These are phyloP conservation scores for Neurospora africana DNA, from an alignment of 495 filamentous ascomycete genomes.

Conservation along the genomic window DNA sequence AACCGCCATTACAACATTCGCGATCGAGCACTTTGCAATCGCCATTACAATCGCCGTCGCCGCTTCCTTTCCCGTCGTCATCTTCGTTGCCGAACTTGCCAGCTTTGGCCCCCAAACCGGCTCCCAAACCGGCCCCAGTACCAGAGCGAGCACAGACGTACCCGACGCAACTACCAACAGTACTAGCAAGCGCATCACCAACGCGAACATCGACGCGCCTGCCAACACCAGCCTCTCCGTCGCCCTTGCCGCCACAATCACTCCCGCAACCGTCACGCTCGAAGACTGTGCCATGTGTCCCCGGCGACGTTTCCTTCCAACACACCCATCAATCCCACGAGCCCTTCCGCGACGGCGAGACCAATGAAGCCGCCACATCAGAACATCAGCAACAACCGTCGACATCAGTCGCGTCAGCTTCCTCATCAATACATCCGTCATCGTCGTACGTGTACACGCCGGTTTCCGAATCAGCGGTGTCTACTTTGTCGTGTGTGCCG, in stretches of 20 bases:
- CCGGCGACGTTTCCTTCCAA: neutral
- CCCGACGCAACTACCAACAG: neutral
- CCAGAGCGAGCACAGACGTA: neutral
- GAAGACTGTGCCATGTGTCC: neutral
- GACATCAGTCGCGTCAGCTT: neutral
- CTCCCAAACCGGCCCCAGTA: neutral
- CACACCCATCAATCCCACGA: neutral
- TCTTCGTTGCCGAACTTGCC: neutral
- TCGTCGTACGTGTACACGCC: neutral
- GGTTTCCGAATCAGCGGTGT: neutral
- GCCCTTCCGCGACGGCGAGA: neutral
- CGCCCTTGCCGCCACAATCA: neutral
- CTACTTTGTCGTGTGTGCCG: neutral
- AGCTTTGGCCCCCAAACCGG: neutral
- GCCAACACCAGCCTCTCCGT: neutral
- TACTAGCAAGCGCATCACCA: neutral
- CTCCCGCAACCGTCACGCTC: neutral
- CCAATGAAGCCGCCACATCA: neutral
- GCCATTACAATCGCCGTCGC: neutral
- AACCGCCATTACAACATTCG: neutral
- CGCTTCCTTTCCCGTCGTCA: neutral
- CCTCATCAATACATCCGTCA: neutral
- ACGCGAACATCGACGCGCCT: neutral
- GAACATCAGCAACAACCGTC: neutral
- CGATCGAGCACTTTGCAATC: neutral